Percentiles rank a stretch among this genome's conserved stretches.
Evolutionary conservation across 1,284 basidiomycete genomes (phyloP).

Genomic region (Tilletia indica): DNA sequence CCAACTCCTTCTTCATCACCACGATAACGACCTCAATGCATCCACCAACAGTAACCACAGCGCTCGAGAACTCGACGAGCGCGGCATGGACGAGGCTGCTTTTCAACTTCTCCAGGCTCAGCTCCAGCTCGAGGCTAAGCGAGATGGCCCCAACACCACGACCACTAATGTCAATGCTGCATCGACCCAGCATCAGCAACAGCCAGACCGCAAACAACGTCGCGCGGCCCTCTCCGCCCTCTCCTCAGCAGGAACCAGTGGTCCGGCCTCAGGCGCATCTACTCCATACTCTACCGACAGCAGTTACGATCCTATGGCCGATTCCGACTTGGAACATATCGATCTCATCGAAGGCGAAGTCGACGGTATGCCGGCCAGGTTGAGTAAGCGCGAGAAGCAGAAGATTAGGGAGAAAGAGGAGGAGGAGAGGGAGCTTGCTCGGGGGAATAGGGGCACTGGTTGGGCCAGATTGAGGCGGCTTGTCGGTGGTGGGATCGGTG

Average conservation of each 20-base stretch:
- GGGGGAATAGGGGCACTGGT: constrained; percentile 25
- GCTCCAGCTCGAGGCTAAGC: constrained; percentile 40
- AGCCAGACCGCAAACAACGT: constrained; percentile 21
- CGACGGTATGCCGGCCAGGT: constrained; percentile 48
- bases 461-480: constrained; percentile 47
- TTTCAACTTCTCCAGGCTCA: constrained; percentile 48
- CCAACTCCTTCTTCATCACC: not conserved
- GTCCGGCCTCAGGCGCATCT: constrained; percentile 33
- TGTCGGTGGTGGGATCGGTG: not conserved
- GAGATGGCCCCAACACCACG: constrained; percentile 12
- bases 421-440: constrained; percentile 22
- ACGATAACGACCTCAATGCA: too few relatives aligned
- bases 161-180: too few relatives aligned
- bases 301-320: constrained; percentile 49
- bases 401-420: constrained; percentile 22
- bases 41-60: not conserved
- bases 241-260: constrained; percentile 3
- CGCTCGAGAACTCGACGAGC: constrained; percentile 38
- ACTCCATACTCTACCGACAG: constrained; percentile 40
- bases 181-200: not conserved
- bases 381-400: constrained; percentile 15
- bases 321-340: constrained; percentile 50
- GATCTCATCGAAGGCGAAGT: constrained; percentile 52
- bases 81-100: constrained; percentile 44
- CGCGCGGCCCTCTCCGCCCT: constrained; percentile 16